Base-by-base conservation (phyloP, 1,284 basidiomycete genomes). In the Tetrapyrgos nigripes region DNA sequence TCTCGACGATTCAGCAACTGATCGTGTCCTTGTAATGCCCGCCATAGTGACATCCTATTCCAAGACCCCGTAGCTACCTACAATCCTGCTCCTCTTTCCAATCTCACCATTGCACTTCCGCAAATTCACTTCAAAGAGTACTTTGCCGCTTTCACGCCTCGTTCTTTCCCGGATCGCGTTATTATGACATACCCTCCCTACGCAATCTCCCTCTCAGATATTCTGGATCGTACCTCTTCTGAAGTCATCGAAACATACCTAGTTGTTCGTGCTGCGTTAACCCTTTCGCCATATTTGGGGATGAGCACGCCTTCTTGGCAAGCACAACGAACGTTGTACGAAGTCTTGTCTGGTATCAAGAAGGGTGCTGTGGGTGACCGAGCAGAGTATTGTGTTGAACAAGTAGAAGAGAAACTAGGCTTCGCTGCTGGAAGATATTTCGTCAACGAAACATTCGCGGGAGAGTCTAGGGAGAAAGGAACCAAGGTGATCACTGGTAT, bases 241-340 rank as follows among this genome's bases (percentile, higher is more conserved):
- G 85, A 92, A 46, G 88, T 93, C 5, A 75, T 98, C 19, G 93
- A 94, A 69, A 93, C 89, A 0, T 98, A 99, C 76, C 87, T 99
- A 51, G 82, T 93, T 31, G 79, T 84, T 47, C 86, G 91, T 47
- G 83, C 88, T 9, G 86, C 89, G 10, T 73, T 95, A 27, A 72
- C 78, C 9, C 81, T 92, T 53, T 86, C 92, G 1, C 80, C 84
- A 1, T 83, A 87, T 60, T 80, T 98, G 10, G 91, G 94, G 3
- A 81, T 82, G 58, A 82, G 83, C 27, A 93, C 92, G 0, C 83
- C 88, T 60, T 82, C 93, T 29, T 90, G 93, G 86, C 83, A 89
- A 72, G 87, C 91, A 10, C 82, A 87, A 55, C 82, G 91, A 14
- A 77, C 81, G 28, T 79, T 97, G 47, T 75, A 85, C 45, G 93